Evolutionary conservation across 768 basidiomycete species (phyloP).

Genomic region (Rhizopogon roseolus): DNA sequence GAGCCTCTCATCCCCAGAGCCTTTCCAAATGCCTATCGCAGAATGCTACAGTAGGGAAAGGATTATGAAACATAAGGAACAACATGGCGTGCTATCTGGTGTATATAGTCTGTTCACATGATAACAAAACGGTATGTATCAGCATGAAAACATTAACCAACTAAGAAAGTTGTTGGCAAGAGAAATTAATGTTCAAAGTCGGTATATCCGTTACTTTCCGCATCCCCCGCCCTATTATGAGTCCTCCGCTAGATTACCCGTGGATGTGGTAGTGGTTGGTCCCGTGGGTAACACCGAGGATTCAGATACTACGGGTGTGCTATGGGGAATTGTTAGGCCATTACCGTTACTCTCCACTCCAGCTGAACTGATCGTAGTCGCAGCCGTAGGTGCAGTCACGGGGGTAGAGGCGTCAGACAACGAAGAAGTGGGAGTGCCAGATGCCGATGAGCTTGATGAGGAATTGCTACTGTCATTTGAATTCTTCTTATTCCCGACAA

Average conservation of each 20-base stretch:
- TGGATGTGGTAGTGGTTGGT: not conserved
- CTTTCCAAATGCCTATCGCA: too few relatives aligned
- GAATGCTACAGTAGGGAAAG: too few relatives aligned
- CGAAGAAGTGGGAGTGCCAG: too few relatives aligned
- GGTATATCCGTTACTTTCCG: not conserved
- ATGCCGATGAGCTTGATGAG: not conserved
- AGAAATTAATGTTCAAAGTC: not conserved
- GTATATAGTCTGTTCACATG: not conserved
- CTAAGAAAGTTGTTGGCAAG: not conserved
- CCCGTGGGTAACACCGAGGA: too few relatives aligned
- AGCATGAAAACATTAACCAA: not conserved
- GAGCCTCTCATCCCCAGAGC: too few relatives aligned
- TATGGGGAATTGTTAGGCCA: too few relatives aligned
- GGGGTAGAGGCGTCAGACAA: too few relatives aligned
- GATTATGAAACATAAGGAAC: not conserved
- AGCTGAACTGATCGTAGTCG: too few relatives aligned
- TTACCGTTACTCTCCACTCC: too few relatives aligned
- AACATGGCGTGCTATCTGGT: not conserved
- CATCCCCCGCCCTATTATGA: not conserved
- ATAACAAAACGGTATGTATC: not conserved
- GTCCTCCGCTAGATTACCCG: not conserved
- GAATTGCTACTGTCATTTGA: not conserved
- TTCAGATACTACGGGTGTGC: too few relatives aligned
- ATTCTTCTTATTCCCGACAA: slow-evolving; percentile 21
- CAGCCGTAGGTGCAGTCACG: too few relatives aligned